Percentiles rank a stretch among this genome's conserved stretches.
Conservation (phyloP, 352 stramenopile species). For the Phytophthora meadii region DNA sequence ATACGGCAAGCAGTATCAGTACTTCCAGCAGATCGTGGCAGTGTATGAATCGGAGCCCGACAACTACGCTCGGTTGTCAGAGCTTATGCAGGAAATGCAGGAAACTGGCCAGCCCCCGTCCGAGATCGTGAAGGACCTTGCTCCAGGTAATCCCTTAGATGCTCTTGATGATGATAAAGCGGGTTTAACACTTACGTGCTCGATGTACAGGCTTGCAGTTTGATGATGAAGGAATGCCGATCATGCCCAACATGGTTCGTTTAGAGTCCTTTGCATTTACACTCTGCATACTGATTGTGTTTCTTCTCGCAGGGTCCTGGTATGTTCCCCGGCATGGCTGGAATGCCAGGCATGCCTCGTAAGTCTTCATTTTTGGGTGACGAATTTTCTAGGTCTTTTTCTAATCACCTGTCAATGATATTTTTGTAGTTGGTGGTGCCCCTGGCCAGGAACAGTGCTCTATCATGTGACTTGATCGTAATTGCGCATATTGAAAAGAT, state of each 20-base stretch:
- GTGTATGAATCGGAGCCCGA: slow-evolving; percentile 97
- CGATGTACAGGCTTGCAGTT: slow-evolving; percentile 89
- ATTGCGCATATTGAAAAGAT: slow-evolving; percentile 24
- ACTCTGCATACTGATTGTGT: slow-evolving; percentile 1
- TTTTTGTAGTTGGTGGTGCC: slow-evolving; percentile 50
- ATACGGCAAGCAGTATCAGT: slow-evolving; percentile 97
- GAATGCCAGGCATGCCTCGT: slow-evolving; percentile 82
- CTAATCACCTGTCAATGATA: slow-evolving; percentile 9
- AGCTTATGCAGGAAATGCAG: slow-evolving; percentile 97
- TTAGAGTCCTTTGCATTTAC: neutral
- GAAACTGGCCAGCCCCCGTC: slow-evolving; percentile 94
- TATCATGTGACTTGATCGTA: slow-evolving; percentile 58
- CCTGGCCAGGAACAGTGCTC: slow-evolving; percentile 77
- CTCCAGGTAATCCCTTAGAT: slow-evolving; percentile 67
- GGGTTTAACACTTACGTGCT: too few relatives aligned
- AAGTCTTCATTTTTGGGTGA: slow-evolving; percentile 31
- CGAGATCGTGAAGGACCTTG: slow-evolving; percentile 99
- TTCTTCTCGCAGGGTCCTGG: slow-evolving; percentile 53
- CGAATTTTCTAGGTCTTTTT: neutral
- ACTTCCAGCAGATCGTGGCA: slow-evolving; percentile 97
- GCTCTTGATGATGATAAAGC: too few relatives aligned
- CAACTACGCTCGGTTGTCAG: slow-evolving; percentile 95
- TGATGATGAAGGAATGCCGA: slow-evolving; percentile 96
- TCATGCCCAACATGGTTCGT: slow-evolving; percentile 94
- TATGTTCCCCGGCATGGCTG: slow-evolving; percentile 86